Evolutionary conservation across 257 asterid genomes (phyloP), one percentile per base, ranked within the genome.

Genomic region (Solanum okadae): DNA sequence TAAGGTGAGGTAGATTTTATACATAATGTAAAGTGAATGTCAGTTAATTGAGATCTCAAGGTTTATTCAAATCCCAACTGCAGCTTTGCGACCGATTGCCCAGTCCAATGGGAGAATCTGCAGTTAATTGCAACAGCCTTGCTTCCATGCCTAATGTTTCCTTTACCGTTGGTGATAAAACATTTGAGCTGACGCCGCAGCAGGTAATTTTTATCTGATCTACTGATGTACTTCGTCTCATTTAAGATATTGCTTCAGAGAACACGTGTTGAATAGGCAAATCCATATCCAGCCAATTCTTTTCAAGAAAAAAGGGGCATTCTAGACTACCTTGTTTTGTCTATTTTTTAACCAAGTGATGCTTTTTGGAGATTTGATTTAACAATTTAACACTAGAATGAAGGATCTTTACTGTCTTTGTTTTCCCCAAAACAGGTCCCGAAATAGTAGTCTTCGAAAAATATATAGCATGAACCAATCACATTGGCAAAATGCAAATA

Each of bases 21-120:
- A 13, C 78, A 14, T 79, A 13, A 33, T 37, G 37, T 52, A 52
- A 40, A 61, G 59, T 67, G 61, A 52, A 33, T 83, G 70, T 61
- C 63, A 22, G 52, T 61, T 38, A 23, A 46, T 38, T 33, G n/a
- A 59, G 46, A 29, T 70, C 88, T 92, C 86, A 89, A 67, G 83
- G 46, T 82, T 49, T 29, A 29, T 59, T 25, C 23, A 49, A 88
- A 44, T 86, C 38, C 82, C 46, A 70, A 75, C 78, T 90, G 87
- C 92, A 95, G 98, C 98, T 96, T 75, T 96, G 98, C 86, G 96
- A 96, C 33, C 91, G 92, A n/a, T 85, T 96, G 68, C 98, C 98
- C n/a, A 96, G 96, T 89, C 98, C 98, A 29, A 93, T 91, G 93
- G 98, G 98, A 78, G 98, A 96, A 91, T 95, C 98, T 38, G 88